Percentiles rank a stretch among this genome's conserved stretches.
Conservation (phyloP, 2,329 filamentous ascomycete genomes). For the Aspergillus sojae region DNA sequence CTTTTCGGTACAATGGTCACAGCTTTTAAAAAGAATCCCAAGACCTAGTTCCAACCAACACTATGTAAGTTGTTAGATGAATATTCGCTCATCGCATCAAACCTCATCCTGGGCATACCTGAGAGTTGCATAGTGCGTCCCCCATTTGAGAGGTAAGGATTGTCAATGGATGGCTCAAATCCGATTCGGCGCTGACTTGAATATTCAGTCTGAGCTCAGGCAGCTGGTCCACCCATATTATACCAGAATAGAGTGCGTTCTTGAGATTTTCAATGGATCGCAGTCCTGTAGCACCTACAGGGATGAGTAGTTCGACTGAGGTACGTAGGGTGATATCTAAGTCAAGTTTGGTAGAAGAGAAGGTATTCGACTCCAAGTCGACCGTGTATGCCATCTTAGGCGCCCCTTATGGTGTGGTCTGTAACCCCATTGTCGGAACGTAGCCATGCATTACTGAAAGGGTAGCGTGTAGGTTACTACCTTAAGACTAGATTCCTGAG, state of each 20-base stretch:
- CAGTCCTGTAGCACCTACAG: neutral
- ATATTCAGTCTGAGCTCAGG: conserved; percentile 33
- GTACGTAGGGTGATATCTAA: conserved; percentile 26
- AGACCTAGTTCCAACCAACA: conserved; percentile 37
- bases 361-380: conserved; percentile 24
- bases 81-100: neutral
- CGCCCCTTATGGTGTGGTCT: neutral
- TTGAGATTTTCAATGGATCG: conserved; percentile 1
- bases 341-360: conserved; percentile 14
- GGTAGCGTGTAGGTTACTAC: too few species aligned
- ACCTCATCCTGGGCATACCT: conserved; percentile 19
- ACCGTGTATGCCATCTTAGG: conserved; percentile 24
- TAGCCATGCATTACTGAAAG: neutral
- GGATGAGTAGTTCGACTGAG: conserved; percentile 19
- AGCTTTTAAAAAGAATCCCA: conserved; percentile 24
- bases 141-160: conserved; percentile 22
- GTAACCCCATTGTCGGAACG: neutral
- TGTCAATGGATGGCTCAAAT: neutral
- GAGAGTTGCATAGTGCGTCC: conserved; percentile 27
- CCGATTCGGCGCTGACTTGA: conserved; percentile 17
- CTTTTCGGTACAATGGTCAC: conserved; percentile 2
- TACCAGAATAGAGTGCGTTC: conserved; percentile 10
- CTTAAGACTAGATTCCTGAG: neutral
- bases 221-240: conserved; percentile 33
- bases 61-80: conserved; percentile 20